Conservation (phyloP, 1,284 basidiomycete genomes). For the Cryptococcus amylolentus region DNA sequence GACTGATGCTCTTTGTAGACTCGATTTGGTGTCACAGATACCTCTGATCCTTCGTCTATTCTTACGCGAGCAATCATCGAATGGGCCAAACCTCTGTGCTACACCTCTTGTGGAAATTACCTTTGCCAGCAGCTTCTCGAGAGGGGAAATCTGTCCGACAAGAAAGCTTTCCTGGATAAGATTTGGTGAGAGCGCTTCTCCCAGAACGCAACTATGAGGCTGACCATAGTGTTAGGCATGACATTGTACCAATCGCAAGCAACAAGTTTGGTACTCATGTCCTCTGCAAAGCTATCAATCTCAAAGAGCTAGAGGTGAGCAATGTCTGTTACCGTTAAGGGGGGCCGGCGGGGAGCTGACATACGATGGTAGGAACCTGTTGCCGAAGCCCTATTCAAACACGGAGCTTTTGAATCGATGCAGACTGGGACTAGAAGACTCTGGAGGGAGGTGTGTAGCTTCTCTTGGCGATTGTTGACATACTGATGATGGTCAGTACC, state of each 20-base stretch:
- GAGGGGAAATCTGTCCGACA: constrained; percentile 32
- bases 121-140: constrained; percentile 46
- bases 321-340: background rate
- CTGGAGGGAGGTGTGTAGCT: constrained; percentile 37
- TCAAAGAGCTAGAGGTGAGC: constrained; percentile 35
- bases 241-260: constrained; percentile 42
- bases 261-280: constrained; percentile 47
- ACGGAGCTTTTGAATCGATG: constrained; percentile 42
- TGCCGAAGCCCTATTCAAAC: constrained; percentile 32
- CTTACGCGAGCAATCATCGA: constrained; percentile 36
- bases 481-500: constrained; percentile 23
- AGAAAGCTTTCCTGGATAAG: constrained; percentile 34
- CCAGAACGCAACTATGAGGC: background rate
- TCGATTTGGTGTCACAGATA: constrained; percentile 16
- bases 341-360: background rate
- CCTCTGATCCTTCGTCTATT: constrained; percentile 2
- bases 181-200: constrained; percentile 30
- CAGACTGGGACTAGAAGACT: constrained; percentile 41
- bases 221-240: constrained; percentile 8
- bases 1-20: constrained; percentile 7
- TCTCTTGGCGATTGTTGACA: background rate
- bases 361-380: constrained; percentile 23
- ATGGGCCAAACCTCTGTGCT: constrained; percentile 39
- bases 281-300: constrained; percentile 39
- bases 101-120: constrained; percentile 45